Conservation (phyloP, 495 filamentous ascomycete species). For the Articulospora tetracladia region DNA sequence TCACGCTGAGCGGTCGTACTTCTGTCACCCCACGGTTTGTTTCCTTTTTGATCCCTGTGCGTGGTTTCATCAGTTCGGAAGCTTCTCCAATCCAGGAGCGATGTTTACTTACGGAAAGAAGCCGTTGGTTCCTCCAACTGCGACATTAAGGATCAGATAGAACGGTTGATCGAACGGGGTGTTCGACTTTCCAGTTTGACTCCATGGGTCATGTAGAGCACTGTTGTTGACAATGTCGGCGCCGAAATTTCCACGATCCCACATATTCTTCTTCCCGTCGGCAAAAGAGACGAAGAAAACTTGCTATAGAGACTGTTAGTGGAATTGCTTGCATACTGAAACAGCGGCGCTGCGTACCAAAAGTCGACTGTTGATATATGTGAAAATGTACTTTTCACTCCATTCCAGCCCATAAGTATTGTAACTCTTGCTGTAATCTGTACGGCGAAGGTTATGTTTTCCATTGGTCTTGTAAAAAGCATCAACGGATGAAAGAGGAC, state of each 20-base stretch:
- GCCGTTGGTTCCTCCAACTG: constrained; percentile 60
- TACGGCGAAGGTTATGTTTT: constrained; percentile 20
- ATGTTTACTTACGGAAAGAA: constrained; percentile 44
- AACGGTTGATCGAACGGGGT: constrained; percentile 67
- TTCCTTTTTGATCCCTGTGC: constrained; percentile 43
- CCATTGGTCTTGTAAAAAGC: constrained; percentile 23
- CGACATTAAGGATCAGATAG: constrained; percentile 65
- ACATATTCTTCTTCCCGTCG: constrained; percentile 41
- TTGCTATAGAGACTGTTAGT: neutral
- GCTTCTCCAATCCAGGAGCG: neutral
- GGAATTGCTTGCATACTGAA: neutral
- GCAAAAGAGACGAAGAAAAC: neutral
- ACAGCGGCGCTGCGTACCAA: constrained; percentile 39
- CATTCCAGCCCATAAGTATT: constrained; percentile 67
- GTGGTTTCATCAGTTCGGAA: neutral
- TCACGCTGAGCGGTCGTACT: constrained; percentile 38
- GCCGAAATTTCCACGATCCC: constrained; percentile 54
- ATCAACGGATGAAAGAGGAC: constrained; percentile 18
- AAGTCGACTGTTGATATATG: constrained; percentile 62
- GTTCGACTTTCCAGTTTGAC: constrained; percentile 25
- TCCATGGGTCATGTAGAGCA: constrained; percentile 32
- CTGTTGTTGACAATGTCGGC: constrained; percentile 48
- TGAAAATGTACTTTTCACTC: constrained; percentile 65
- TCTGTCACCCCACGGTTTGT: constrained; percentile 63
- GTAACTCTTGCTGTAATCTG: constrained; percentile 19